A percentile compares a stretch with the other conserved stretches of the same genome.
Conservation (phyloP, 164 flowering plant species). For the Euptelea pleiosperma region DNA sequence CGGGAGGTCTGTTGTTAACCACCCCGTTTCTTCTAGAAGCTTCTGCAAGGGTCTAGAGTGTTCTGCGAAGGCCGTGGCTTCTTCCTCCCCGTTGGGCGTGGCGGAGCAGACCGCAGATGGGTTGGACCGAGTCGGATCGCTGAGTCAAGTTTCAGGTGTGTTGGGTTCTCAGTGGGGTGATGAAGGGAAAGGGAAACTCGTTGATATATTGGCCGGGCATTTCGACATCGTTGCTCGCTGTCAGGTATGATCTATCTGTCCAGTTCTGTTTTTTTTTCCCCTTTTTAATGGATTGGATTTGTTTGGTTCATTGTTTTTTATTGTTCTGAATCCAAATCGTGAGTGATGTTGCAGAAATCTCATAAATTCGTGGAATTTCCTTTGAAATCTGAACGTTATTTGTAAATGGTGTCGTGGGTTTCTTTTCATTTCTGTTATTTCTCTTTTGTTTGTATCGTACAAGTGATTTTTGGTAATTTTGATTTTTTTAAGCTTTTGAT, state of each 20-base stretch:
- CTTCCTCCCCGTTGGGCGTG: slow-evolving; percentile 27
- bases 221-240: slow-evolving; percentile 95
- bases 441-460: too few species aligned
- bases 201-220: slow-evolving; percentile 80
- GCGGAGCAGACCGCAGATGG: slow-evolving; percentile 22
- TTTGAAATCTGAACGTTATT: too few species aligned
- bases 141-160: slow-evolving; percentile 89
- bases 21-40: neutral
- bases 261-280: neutral
- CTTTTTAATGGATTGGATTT: neutral
- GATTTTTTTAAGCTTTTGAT: too few species aligned
- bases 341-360: too few species aligned
- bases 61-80: slow-evolving; percentile 29
- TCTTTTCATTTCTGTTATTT: too few species aligned
- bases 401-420: too few species aligned
- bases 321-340: neutral
- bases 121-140: slow-evolving; percentile 45
- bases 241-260: slow-evolving; percentile 42
- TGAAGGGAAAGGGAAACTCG: slow-evolving; percentile 96
- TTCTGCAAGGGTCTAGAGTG: slow-evolving; percentile 14
- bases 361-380: too few species aligned
- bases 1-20: neutral
- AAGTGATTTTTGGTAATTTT: too few species aligned
- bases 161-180: slow-evolving; percentile 94
- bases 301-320: neutral